phyloP scores from a whole-genome alignment of 352 stramenopile species.

The Phytophthora constricta region DNA sequence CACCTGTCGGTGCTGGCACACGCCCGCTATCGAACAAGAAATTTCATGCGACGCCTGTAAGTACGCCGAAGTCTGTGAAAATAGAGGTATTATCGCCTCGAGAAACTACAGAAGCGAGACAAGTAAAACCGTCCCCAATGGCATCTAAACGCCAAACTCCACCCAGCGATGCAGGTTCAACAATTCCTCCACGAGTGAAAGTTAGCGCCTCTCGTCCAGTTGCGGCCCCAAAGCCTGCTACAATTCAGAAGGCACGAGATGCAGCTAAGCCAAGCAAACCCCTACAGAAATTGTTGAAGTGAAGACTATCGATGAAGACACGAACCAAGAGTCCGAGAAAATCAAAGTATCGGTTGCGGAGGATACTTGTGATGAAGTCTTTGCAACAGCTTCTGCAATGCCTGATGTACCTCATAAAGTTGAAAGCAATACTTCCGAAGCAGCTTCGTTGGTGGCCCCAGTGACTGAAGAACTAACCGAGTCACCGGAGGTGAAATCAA shows the following conservation, averaged over 20 bases:
- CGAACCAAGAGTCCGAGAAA: conserved; percentile 5
- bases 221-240: conserved; percentile 8
- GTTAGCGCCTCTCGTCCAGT: conserved; percentile 11
- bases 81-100: conserved; percentile 16
- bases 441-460: too few species aligned
- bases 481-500: neutral
- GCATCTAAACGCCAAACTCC: conserved; percentile 13
- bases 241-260: conserved; percentile 17
- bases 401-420: too few species aligned
- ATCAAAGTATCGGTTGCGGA: neutral
- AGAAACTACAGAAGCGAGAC: conserved; percentile 19
- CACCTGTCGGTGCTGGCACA: conserved; percentile 10
- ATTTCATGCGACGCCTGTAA: conserved; percentile 8
- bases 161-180: conserved; percentile 2
- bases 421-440: too few species aligned
- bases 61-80: conserved; percentile 12
- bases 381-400: too few species aligned
- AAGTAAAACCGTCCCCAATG: conserved; percentile 16
- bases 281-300: neutral
- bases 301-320: neutral
- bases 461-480: neutral
- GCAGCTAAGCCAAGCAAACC: conserved; percentile 19
- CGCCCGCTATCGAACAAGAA: conserved; percentile 21
- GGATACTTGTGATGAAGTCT: neutral
- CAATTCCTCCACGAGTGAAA: conserved; percentile 20